Evolutionary conservation across 2,329 filamentous ascomycete species (phyloP).

Genomic region (Pseudovirgaria hyperparasitica): DNA sequence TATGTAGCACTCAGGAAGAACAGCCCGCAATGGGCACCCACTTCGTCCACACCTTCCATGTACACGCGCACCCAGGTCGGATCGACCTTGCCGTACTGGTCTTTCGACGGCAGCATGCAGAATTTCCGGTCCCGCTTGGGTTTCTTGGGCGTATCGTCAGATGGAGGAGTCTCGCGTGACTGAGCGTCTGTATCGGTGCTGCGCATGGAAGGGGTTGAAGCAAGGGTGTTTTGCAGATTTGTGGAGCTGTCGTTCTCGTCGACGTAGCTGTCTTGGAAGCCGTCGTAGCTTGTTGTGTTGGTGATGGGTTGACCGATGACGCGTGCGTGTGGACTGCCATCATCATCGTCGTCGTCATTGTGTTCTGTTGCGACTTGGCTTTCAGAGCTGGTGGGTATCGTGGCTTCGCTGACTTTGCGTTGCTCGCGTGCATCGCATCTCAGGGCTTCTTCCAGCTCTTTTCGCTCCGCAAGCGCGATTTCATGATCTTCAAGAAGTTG

Average conservation of each 20-base stretch:
- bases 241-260: slow-evolving; percentile 13
- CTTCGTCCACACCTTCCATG: slow-evolving; percentile 76
- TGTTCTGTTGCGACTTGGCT: slow-evolving; percentile 4
- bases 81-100: slow-evolving; percentile 47
- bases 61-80: slow-evolving; percentile 64
- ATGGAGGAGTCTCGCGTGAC: slow-evolving; percentile 8
- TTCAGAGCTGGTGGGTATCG: neutral
- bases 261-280: slow-evolving; percentile 18
- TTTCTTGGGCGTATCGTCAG: slow-evolving; percentile 13
- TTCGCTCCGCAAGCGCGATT: slow-evolving; percentile 48
- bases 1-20: slow-evolving; percentile 66
- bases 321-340: neutral
- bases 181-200: slow-evolving; percentile 4
- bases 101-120: slow-evolving; percentile 55
- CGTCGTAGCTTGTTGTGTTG: slow-evolving; percentile 16
- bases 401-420: slow-evolving; percentile 1
- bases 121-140: slow-evolving; percentile 57
- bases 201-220: slow-evolving; percentile 2
- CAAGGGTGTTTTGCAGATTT: slow-evolving; percentile 10
- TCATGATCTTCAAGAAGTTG: slow-evolving; percentile 54
- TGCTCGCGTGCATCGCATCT: slow-evolving; percentile 2
- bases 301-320: slow-evolving; percentile 1
- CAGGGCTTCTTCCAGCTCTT: slow-evolving; percentile 6
- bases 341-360: slow-evolving; percentile 11
- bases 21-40: slow-evolving; percentile 71